These are phyloP conservation scores for Candida quercuum DNA, from an alignment of 805 yeast species.

Conservation along the genomic window DNA sequence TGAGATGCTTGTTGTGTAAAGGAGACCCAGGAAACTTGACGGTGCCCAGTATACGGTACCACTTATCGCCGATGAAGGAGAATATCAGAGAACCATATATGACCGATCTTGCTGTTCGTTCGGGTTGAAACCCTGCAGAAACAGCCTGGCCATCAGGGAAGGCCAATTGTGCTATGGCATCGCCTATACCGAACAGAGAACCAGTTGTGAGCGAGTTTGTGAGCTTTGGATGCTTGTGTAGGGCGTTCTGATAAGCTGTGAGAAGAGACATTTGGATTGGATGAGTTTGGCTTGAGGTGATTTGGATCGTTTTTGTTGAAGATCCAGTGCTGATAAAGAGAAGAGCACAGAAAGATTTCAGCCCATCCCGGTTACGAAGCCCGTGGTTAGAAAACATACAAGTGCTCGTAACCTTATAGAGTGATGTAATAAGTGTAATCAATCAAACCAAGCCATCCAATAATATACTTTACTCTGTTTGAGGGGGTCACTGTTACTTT, in stretches of 20 bases:
- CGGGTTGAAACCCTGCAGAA: constrained; percentile 37
- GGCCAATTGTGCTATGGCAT: constrained; percentile 59
- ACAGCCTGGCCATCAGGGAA: constrained; percentile 28
- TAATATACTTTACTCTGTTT: no score
- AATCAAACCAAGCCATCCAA: no score
- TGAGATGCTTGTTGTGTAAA: constrained; percentile 11
- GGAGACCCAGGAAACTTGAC: constrained; percentile 32
- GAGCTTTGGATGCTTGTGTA: constrained; percentile 42
- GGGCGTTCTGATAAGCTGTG: constrained; percentile 13
- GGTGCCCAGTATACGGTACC: constrained; percentile 53
- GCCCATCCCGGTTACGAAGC: no score
- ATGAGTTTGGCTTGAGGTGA: no score
- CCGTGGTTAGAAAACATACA: no score
- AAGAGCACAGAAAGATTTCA: no score
- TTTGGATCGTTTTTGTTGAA: no score
- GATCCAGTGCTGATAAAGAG: no score
- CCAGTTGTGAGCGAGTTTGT: constrained; percentile 56
- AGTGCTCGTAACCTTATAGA: no score
- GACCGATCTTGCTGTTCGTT: constrained; percentile 57
- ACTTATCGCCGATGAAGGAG: constrained; percentile 67
- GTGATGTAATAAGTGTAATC: no score
- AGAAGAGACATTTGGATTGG: constrained; percentile 6
- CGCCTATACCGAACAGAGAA: constrained; percentile 69
- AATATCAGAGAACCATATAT: constrained; percentile 70
- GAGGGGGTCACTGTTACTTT: no score